Evolutionary conservation across 495 filamentous ascomycete species (phyloP), one percentile per base, ranked within the genome.

Genomic region (Collariella sp.): DNA sequence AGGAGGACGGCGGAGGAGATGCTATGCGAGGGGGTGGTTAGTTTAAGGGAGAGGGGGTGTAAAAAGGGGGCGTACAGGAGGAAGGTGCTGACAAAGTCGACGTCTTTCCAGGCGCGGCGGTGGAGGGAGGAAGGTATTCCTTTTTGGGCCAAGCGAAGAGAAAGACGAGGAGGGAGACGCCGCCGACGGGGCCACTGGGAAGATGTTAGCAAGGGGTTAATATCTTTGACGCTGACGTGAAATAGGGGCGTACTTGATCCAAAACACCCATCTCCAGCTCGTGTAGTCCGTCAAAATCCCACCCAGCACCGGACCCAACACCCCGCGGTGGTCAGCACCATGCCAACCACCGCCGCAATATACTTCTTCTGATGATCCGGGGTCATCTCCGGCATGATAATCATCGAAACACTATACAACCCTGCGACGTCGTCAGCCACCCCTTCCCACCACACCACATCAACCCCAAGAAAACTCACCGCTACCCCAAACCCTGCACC

Each of bases 231-330:
- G 6, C 16, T 7, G 39, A 26, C 40, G 39, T 2, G 39, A n/a
- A 7, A 26, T 6, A 41, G 13, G 35, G 38, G 11, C 0, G 16
- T 64, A 71, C 68, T 86, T 86, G 67, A 87, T 79, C 79, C 79
- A 87, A 64, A 84, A 87, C 1, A 74, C 73, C 83, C 85, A 88
- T 45, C 83, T 62, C 85, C 84, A 87, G 18, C 70, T 73, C 0
- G 80, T 65, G 22, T 76, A 72, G 41, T 86, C 59, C 0, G 84
- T 78, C 55, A 88, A 76, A 0, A 77, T 63, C 19, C 85, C 85
- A 7, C 84, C 84, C 6, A 86, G 64, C 0, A 88, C 64, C 5
- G 84, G 85, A 0, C 85, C 85, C 13, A 80, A 42, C 9, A 70
- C 65, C 69, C 69, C 4, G 67, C 45, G 13, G 59, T 18, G n/a